These are phyloP conservation scores for Comarum palustre DNA, from an alignment of 306 rosid species.

Conservation along the genomic window DNA sequence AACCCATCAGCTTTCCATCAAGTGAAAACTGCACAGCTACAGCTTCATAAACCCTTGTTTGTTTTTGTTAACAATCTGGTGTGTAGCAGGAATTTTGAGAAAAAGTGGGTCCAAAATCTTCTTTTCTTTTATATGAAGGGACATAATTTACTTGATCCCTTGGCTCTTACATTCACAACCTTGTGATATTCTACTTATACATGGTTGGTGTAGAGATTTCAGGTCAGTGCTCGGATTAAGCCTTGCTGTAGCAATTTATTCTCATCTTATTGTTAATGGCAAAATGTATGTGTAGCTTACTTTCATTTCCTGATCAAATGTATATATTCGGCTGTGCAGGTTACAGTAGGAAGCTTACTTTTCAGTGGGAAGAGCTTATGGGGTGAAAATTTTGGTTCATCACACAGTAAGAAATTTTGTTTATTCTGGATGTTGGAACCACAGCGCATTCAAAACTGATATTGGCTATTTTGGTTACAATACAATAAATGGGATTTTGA, in stretches of 20 bases:
- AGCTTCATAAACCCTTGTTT: slow-evolving; percentile 47
- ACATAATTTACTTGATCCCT: slow-evolving; percentile 24
- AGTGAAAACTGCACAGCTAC: slow-evolving; percentile 69
- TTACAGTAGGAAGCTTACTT: slow-evolving; percentile 25
- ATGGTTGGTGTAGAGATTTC: slow-evolving; percentile 25
- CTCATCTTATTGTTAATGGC: not conserved
- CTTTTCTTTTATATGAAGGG: slow-evolving; percentile 26
- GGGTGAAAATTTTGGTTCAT: slow-evolving; percentile 49
- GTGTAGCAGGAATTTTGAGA: slow-evolving; percentile 30
- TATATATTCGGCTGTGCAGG: slow-evolving; percentile 34
- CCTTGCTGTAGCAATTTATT: not conserved
- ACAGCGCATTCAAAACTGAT: slow-evolving; percentile 29
- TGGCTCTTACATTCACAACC: slow-evolving; percentile 32
- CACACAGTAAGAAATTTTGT: slow-evolving; percentile 50
- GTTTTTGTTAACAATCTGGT: slow-evolving; percentile 28
- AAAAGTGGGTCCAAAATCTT: slow-evolving; percentile 19
- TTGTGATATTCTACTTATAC: slow-evolving; percentile 26
- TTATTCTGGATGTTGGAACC: slow-evolving; percentile 39
- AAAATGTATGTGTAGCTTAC: not conserved
- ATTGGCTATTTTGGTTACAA: slow-evolving; percentile 33
- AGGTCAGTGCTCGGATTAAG: slow-evolving; percentile 38
- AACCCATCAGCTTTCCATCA: slow-evolving; percentile 53
- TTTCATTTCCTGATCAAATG: not conserved
- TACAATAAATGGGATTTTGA: slow-evolving; percentile 41
- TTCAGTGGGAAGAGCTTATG: slow-evolving; percentile 30